These are phyloP conservation scores for Bipolaris victoriae DNA, from an alignment of 2,329 filamentous ascomycete species.

Conservation along the genomic window DNA sequence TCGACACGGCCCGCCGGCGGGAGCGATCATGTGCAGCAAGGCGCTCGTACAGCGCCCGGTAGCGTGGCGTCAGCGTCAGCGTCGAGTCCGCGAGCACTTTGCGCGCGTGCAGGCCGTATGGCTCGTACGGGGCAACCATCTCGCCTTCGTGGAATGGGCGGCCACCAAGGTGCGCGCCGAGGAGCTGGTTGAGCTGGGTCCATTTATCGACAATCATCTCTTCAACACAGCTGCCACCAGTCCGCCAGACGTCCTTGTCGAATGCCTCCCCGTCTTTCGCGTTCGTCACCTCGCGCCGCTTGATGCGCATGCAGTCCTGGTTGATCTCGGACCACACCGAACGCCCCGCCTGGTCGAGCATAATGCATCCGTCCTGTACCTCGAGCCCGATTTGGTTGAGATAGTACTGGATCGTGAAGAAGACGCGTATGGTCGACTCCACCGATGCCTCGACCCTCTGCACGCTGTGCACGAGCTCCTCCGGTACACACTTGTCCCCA, in stretches of 20 bases:
- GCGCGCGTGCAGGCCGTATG: background rate
- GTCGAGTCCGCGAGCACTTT: background rate
- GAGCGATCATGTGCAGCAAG: background rate
- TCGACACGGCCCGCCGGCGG: background rate
- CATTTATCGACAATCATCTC: background rate
- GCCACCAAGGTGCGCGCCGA: background rate
- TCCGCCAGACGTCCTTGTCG: background rate
- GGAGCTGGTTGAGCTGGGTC: background rate
- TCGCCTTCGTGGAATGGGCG: background rate
- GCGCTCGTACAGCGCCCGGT: background rate
- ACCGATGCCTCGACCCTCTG: background rate
- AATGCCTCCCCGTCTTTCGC: background rate
- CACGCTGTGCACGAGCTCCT: background rate
- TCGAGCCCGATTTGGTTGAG: background rate
- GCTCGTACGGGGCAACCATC: background rate
- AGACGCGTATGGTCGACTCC: background rate
- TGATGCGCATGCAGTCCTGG: background rate
- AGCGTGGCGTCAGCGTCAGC: background rate
- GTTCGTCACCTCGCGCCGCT: background rate
- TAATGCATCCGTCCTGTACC: background rate
- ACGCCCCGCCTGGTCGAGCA: background rate
- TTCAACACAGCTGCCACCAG: background rate
- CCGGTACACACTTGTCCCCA: background rate
- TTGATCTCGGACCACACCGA: background rate
- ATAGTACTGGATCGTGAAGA: background rate